Base-by-base conservation (phyloP, 2,329 filamentous ascomycete species). In the Sclerotinia subarctica region DNA sequence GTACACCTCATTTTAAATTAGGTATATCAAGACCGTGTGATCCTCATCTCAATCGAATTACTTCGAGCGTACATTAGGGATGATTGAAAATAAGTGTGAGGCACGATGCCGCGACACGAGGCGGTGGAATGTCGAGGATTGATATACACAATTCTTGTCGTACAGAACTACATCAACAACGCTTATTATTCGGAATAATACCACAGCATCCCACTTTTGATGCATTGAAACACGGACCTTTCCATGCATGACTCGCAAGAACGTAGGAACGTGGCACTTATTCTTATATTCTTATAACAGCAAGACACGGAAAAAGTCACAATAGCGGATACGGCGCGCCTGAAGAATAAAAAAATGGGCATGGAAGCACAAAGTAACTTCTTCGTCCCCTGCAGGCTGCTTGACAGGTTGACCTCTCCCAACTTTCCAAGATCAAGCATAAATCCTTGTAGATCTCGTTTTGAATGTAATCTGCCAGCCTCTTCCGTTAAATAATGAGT, bases 161-260 rank as follows among this genome's bases (percentile, higher is more conserved):
- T 51, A 62, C 46, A 24, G 57, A 17, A 38, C 19, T 19, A 54
- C 64, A 42, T 44, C 63, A 49, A 65, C 21, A 32, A 29, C 19
- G 32, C 54, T 60, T 49, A 26, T 60, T 49, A 26, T 44, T 57
- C 54, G 59, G 59, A 26, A 26, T 35, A 38, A 63, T 51, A 52
- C 46, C 32, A 32, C 24, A 24, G 24, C 35, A 67, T 67, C 65
- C 65, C 65, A 67, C 57, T 63, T 35, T 67, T 63, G 65, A 67
- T 52, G 57, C 56, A 67, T 47, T 67, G 47, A 26, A 54, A 62
- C 65, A 63, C 65, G 35, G 65, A 44, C 57, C 29, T 52, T 63
- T 44, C 54, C 26, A 67, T 46, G 65, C 56, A 67, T 67, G 65
- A 67, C 65, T 67, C 65, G 65, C 47, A 62, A 67, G 47, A 63